phyloP scores from a whole-genome alignment of 2,329 filamentous ascomycete genomes.

The Talaromyces atroroseus region DNA sequence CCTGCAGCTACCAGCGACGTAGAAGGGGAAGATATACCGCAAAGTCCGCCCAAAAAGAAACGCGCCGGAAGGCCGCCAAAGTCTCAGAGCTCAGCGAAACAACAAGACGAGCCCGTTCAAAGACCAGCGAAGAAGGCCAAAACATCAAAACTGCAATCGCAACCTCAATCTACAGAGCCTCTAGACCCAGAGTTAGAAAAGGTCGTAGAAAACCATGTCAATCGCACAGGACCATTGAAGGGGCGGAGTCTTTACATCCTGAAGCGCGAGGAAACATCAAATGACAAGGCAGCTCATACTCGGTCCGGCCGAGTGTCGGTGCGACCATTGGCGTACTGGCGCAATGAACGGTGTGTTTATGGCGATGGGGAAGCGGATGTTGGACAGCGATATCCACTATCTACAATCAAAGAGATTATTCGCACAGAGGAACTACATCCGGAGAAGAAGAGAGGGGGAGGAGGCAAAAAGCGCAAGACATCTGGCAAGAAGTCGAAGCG shows the following conservation, averaged over 20 bases:
- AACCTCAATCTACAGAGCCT: slow-evolving; percentile 6
- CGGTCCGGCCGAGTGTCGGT: slow-evolving; percentile 75
- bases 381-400: slow-evolving; percentile 57
- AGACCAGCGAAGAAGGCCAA: slow-evolving; percentile 30
- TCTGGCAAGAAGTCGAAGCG: slow-evolving; percentile 26
- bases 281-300: slow-evolving; percentile 56
- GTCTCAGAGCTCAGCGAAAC: slow-evolving; percentile 15
- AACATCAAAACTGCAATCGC: slow-evolving; percentile 16
- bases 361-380: slow-evolving; percentile 55
- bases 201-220: slow-evolving; percentile 40
- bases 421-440: slow-evolving; percentile 60
- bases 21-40: slow-evolving; percentile 14
- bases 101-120: slow-evolving; percentile 19
- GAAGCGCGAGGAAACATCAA: slow-evolving; percentile 47
- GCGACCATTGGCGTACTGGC: slow-evolving; percentile 78
- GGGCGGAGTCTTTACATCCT: slow-evolving; percentile 47
- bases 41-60: slow-evolving; percentile 21
- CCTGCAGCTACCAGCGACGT: background rate
- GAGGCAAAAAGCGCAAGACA: slow-evolving; percentile 31
- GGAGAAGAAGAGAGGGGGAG: slow-evolving; percentile 25
- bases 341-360: slow-evolving; percentile 71
- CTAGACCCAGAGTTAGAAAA: slow-evolving; percentile 35
- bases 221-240: slow-evolving; percentile 41
- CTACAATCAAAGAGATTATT: slow-evolving; percentile 70
- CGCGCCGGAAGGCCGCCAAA: slow-evolving; percentile 30